phyloP scores from a whole-genome alignment of 2,329 filamentous ascomycete genomes.

The Pseudogymnoascus sp. region DNA sequence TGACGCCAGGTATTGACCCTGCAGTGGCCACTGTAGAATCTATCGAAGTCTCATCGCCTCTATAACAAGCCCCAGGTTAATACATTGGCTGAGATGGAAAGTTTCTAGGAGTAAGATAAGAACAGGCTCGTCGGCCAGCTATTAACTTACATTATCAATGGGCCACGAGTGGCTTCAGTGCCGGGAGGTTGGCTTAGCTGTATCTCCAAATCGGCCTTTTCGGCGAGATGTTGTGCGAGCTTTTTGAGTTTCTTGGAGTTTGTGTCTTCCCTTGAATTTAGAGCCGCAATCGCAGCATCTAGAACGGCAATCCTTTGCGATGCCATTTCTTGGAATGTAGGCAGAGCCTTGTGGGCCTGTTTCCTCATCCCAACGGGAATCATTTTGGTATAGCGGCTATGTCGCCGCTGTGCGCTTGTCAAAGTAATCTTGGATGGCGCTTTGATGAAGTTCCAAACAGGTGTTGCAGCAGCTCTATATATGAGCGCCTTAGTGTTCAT shows the following conservation, averaged over 20 bases:
- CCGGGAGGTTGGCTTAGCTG: neutral
- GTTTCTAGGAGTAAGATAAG: neutral
- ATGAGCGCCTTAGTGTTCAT: neutral
- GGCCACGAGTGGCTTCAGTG: neutral
- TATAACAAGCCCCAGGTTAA: neutral
- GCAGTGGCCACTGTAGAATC: neutral
- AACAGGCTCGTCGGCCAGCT: neutral
- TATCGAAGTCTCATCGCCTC: neutral
- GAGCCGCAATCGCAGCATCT: neutral
- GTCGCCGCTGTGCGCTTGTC: neutral
- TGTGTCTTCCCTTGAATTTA: neutral
- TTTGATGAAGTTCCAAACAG: neutral
- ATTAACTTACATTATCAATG: neutral
- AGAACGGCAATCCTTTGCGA: neutral
- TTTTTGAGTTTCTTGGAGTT: neutral
- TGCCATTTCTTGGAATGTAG: slow-evolving; percentile 4
- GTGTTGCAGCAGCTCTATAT: neutral
- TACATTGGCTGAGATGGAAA: neutral
- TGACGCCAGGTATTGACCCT: neutral
- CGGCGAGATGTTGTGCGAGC: neutral
- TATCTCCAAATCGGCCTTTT: slow-evolving; percentile 1
- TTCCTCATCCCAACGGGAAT: slow-evolving; percentile 4
- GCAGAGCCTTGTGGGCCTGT: neutral
- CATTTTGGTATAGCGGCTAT: neutral
- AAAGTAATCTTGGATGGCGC: neutral